A percentile compares a stretch with the other conserved stretches of the same genome.
Evolutionary conservation across 179 eudicot species (phyloP).

Genomic region (Monotropa hypopitys): DNA sequence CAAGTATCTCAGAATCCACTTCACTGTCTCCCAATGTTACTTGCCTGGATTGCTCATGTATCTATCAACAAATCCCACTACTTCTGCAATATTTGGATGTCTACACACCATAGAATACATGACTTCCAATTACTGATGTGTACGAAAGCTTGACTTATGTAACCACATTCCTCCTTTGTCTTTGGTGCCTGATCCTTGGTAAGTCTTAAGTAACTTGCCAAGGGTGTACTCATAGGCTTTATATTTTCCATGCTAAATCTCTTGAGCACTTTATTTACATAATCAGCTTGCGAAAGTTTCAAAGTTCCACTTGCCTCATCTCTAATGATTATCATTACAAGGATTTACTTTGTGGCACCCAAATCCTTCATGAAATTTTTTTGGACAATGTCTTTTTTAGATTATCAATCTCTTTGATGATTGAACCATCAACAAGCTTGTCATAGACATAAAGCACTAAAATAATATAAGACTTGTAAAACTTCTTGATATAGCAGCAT

Average conservation of each 20-base stretch:
- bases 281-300: background rate
- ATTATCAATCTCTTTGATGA: background rate
- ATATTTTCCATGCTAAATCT: background rate
- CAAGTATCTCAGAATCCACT: background rate
- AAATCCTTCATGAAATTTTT: background rate
- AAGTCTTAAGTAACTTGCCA: background rate
- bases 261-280: background rate
- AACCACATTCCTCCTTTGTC: background rate
- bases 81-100: background rate
- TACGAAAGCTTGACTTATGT: background rate
- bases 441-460: background rate
- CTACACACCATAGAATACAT: background rate
- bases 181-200: background rate
- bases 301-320: background rate
- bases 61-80: background rate
- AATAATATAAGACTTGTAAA: background rate
- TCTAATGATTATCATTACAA: background rate
- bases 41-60: background rate
- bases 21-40: background rate
- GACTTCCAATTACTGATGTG: background rate
- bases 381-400: background rate
- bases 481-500: no score
- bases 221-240: background rate
- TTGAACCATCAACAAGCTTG: background rate
- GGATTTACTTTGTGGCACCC: background rate